Evolutionary conservation across 495 filamentous ascomycete genomes (phyloP).

Genomic region (Eremomyces bilateralis): DNA sequence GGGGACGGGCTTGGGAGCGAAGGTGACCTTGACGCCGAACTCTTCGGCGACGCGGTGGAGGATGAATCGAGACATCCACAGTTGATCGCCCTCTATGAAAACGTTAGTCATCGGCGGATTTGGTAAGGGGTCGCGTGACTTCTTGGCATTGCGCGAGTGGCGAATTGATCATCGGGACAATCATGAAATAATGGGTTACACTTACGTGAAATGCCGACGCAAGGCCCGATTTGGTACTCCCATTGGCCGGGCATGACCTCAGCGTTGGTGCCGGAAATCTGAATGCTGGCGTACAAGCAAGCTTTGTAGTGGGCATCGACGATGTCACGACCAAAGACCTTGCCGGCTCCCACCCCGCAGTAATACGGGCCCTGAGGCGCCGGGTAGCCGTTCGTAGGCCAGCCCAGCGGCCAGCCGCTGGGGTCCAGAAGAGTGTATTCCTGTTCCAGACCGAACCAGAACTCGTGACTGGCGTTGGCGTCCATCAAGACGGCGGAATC

Average conservation of each 20-base stretch:
- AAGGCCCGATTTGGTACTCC: constrained; percentile 98
- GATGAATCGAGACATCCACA: constrained; percentile 93
- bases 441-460: constrained; percentile 98
- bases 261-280: constrained; percentile 96
- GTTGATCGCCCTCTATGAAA: constrained; percentile 68
- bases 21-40: constrained; percentile 88
- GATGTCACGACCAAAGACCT: constrained; percentile 95
- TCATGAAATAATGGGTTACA: constrained; percentile 6
- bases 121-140: not conserved
- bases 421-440: constrained; percentile 87
- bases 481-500: constrained; percentile 77
- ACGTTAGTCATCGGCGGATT: constrained; percentile 1
- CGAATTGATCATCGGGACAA: constrained; percentile 4
- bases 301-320: constrained; percentile 98
- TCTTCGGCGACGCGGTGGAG: constrained; percentile 93
- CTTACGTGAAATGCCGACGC: constrained; percentile 64
- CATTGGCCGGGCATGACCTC: constrained; percentile 98
- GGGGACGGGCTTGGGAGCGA: constrained; percentile 94
- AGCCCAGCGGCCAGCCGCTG: constrained; percentile 77
- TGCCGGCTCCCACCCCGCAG: constrained; percentile 93
- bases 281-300: constrained; percentile 75
- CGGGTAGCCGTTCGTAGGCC: constrained; percentile 90
- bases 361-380: constrained; percentile 97
- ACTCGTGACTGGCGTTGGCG: constrained; percentile 56
- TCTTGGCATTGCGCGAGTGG: not conserved